Percentiles rank a stretch among this genome's conserved stretches.
phyloP scores from a whole-genome alignment of 257 asterid species.

The Penstemon newberryi region DNA sequence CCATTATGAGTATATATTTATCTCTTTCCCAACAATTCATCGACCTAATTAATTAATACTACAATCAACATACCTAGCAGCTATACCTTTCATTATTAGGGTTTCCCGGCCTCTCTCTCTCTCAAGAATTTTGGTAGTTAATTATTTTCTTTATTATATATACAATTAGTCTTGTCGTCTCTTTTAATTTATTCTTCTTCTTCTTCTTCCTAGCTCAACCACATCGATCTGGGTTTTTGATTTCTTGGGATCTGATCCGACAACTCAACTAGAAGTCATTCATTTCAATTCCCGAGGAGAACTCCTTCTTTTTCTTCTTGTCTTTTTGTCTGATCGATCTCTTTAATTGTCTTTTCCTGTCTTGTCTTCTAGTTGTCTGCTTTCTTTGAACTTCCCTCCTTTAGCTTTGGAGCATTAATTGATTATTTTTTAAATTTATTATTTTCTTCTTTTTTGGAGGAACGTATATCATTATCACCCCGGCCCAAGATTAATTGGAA shows the following conservation, averaged over 20 bases:
- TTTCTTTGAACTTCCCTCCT: conserved; percentile 19
- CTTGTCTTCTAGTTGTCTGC: conserved; percentile 32
- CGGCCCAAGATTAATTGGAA: conserved; percentile 12
- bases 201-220: not conserved
- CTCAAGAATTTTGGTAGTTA: not conserved
- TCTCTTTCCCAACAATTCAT: conserved; percentile 72
- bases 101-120: conserved; percentile 39
- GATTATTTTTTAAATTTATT: not conserved
- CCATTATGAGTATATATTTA: conserved; percentile 36
- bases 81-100: conserved; percentile 62
- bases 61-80: conserved; percentile 29
- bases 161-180: conserved; percentile 27
- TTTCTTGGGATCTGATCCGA: conserved; percentile 32
- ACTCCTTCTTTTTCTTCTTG: not conserved
- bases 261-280: conserved; percentile 34
- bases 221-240: not conserved
- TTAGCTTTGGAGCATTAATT: conserved; percentile 23
- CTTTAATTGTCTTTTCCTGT: not conserved
- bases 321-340: not conserved
- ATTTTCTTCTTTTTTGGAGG: conserved; percentile 14
- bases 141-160: conserved; percentile 26
- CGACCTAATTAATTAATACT: conserved; percentile 37
- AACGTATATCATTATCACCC: conserved; percentile 11
- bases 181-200: conserved; percentile 38
- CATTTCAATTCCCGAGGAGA: conserved; percentile 63